Percentiles rank a stretch among this genome's conserved stretches.
These are phyloP conservation scores for Ogataea henricii DNA, from an alignment of 805 yeast species.

Conservation along the genomic window DNA sequence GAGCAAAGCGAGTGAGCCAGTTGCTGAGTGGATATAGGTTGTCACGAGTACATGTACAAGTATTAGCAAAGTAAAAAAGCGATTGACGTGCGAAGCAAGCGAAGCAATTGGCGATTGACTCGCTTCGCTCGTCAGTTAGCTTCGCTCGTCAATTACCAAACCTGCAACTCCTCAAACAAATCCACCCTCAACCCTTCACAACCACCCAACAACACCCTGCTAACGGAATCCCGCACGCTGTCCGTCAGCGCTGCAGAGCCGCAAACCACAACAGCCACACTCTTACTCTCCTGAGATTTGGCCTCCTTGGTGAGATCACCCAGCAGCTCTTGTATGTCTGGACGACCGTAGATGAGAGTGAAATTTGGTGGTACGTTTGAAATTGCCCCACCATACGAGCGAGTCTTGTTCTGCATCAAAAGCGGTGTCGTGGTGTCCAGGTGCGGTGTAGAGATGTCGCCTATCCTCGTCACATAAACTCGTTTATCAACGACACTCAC, in stretches of 20 bases:
- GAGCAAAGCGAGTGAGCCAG: no score
- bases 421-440: constrained; percentile 7
- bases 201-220: constrained; percentile 22
- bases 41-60: no score
- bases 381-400: background rate
- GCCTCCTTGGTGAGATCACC: no score
- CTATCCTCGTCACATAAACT: constrained; percentile 27
- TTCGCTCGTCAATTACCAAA: constrained; percentile 42
- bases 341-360: constrained; percentile 25
- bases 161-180: constrained; percentile 57
- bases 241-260: constrained; percentile 59
- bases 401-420: background rate
- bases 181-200: constrained; percentile 45
- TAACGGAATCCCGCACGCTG: constrained; percentile 47
- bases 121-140: background rate
- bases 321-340: constrained; percentile 16
- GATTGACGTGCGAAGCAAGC: background rate
- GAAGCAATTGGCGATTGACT: background rate
- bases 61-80: no score
- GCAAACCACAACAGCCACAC: constrained; percentile 55
- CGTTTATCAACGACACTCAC: constrained; percentile 22
- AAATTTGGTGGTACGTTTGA: constrained; percentile 25
- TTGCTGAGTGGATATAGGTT: no score
- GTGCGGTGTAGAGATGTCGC: background rate
- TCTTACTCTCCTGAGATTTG: no score